A percentile compares a stretch with the other conserved stretches of the same genome.
These are phyloP conservation scores for Xerocomellus intermedius DNA, from an alignment of 768 basidiomycete genomes.

Conservation along the genomic window DNA sequence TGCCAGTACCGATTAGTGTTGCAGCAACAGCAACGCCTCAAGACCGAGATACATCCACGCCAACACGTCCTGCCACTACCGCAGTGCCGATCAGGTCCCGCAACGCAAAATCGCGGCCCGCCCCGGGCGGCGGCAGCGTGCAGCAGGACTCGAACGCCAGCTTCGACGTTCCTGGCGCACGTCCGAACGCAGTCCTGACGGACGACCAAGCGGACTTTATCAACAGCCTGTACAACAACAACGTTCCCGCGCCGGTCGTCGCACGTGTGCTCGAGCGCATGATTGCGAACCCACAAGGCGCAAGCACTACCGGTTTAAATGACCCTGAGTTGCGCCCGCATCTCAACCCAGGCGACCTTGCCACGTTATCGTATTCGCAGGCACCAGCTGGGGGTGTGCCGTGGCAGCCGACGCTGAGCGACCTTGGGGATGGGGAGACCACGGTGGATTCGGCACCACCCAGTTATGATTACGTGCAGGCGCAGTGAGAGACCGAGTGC, in stretches of 20 bases:
- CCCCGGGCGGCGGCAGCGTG: not conserved
- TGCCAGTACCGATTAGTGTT: not conserved
- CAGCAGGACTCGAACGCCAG: not conserved
- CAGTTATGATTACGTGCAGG: constrained; percentile 23
- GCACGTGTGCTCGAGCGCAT: constrained; percentile 29
- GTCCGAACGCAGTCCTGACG: constrained; percentile 8
- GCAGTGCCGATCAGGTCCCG: not conserved
- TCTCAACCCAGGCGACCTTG: not conserved
- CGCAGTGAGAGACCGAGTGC: not conserved
- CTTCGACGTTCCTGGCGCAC: not conserved
- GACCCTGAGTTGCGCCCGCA: constrained; percentile 13
- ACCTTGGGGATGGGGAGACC: constrained; percentile 31
- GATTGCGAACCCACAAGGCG: constrained; percentile 17
- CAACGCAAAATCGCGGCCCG: constrained; percentile 11
- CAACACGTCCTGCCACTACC: no score
- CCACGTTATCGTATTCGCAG: not conserved
- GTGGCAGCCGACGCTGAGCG: constrained; percentile 43
- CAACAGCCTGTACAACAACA: constrained; percentile 22
- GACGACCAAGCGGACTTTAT: constrained; percentile 28
- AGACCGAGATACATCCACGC: no score
- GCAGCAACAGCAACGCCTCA: not conserved
- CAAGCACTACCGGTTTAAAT: constrained; percentile 9
- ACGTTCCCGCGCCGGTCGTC: constrained; percentile 26
- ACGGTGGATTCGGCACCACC: constrained; percentile 26
- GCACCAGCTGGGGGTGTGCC: not conserved